A percentile compares a stretch with the other conserved stretches of the same genome.
These are phyloP conservation scores for Fusarium brachygibbosum DNA, from an alignment of 2,329 filamentous ascomycete genomes.

Conservation along the genomic window DNA sequence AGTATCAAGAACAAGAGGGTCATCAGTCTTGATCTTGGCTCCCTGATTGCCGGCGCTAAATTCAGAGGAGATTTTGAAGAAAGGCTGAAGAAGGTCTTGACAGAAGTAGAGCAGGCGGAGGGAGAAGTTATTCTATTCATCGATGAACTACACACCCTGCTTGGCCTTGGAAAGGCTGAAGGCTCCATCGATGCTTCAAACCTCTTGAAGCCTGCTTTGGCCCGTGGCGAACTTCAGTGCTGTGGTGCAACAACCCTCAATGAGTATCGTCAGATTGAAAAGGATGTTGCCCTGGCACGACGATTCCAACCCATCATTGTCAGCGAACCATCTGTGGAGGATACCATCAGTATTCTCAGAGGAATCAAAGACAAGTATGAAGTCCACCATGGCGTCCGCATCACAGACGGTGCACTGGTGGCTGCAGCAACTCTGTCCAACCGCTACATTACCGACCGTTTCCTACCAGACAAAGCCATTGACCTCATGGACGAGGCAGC, in stretches of 20 bases:
- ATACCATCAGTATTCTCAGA: slow-evolving; percentile 94
- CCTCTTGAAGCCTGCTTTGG: slow-evolving; percentile 91
- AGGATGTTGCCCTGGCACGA: slow-evolving; percentile 91
- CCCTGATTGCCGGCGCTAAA: slow-evolving; percentile 94
- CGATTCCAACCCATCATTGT: slow-evolving; percentile 95
- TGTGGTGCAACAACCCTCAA: slow-evolving; percentile 94
- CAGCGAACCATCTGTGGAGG: slow-evolving; percentile 89
- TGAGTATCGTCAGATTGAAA: slow-evolving; percentile 94
- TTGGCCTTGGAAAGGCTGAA: slow-evolving; percentile 94
- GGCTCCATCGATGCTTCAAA: slow-evolving; percentile 98
- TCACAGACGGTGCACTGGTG: slow-evolving; percentile 91
- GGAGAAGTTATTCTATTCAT: slow-evolving; percentile 95
- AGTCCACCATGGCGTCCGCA: slow-evolving; percentile 95
- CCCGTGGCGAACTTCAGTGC: slow-evolving; percentile 92
- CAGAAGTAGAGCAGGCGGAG: slow-evolving; percentile 89
- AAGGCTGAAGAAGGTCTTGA: slow-evolving; percentile 88
- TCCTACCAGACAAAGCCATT: slow-evolving; percentile 96
- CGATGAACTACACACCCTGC: slow-evolving; percentile 91
- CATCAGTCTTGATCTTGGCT: slow-evolving; percentile 87
- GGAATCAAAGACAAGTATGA: slow-evolving; percentile 99
- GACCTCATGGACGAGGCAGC: slow-evolving; percentile 97
- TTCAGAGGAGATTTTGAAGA: slow-evolving; percentile 98
- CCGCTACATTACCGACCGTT: slow-evolving; percentile 95
- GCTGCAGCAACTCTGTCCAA: slow-evolving; percentile 94
- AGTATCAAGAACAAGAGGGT: slow-evolving; percentile 96